A percentile compares a stretch with the other conserved stretches of the same genome.
Evolutionary conservation across 345 rosid genomes (phyloP).

Genomic region (Clarkia xantiana): DNA sequence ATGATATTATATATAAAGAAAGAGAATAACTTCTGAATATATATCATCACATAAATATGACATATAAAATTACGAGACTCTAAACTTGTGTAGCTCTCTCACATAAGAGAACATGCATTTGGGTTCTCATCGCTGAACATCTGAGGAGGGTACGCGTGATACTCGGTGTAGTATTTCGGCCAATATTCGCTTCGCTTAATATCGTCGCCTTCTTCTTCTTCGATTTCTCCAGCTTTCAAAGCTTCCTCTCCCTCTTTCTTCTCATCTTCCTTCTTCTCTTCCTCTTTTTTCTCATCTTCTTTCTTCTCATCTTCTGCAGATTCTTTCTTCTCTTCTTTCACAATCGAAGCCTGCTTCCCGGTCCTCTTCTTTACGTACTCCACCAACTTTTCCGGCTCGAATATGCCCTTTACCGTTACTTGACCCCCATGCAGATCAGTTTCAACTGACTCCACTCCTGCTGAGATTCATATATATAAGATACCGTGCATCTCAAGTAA

Average conservation of each 20-base stretch:
- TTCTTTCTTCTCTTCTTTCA: constrained; percentile 34
- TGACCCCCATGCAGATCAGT: constrained; percentile 28
- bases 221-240: too few relatives aligned
- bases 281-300: constrained; percentile 15
- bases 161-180: constrained; percentile 25
- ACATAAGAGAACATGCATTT: constrained; percentile 51
- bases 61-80: too few relatives aligned
- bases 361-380: constrained; percentile 33
- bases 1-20: too few relatives aligned
- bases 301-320: constrained; percentile 26
- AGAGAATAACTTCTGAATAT: too few relatives aligned
- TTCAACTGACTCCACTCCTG: constrained; percentile 53
- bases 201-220: constrained; percentile 14
- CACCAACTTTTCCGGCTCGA: constrained; percentile 39
- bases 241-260: constrained; percentile 12
- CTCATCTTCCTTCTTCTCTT: constrained; percentile 6
- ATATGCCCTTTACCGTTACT: constrained; percentile 38
- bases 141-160: constrained; percentile 23
- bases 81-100: too few relatives aligned
- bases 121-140: constrained; percentile 71
- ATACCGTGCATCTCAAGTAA: too few relatives aligned
- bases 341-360: constrained; percentile 39
- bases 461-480: too few relatives aligned
- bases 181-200: constrained; percentile 33
- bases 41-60: too few relatives aligned